Percentiles rank a stretch among this genome's conserved stretches.
These are phyloP conservation scores for Xanthoconium stramineum DNA, from an alignment of 768 basidiomycete genomes.

Conservation along the genomic window DNA sequence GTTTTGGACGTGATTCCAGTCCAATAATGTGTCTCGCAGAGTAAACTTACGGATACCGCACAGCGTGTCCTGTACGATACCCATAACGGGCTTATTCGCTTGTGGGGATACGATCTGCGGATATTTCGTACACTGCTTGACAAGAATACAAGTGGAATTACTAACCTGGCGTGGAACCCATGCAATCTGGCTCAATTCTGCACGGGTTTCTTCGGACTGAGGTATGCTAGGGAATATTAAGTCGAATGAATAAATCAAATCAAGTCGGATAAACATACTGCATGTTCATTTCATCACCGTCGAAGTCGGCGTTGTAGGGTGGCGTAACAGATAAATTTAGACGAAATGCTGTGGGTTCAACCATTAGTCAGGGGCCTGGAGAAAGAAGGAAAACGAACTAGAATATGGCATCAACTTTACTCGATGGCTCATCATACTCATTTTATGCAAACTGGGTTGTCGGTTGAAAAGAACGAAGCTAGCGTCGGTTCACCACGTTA, in stretches of 20 bases:
- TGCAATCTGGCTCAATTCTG: slow-evolving; percentile 96
- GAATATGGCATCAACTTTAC: slow-evolving; percentile 98
- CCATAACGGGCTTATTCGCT: slow-evolving; percentile 99
- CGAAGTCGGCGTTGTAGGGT: slow-evolving; percentile 99
- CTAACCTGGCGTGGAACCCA: slow-evolving; percentile 95
- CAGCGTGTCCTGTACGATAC: slow-evolving; percentile 97
- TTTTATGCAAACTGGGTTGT: slow-evolving; percentile 97
- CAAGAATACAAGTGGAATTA: not conserved
- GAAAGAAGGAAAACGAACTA: slow-evolving; percentile 52
- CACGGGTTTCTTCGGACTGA: slow-evolving; percentile 96
- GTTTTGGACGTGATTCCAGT: slow-evolving; percentile 95
- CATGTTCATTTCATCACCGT: slow-evolving; percentile 99
- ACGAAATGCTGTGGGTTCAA: slow-evolving; percentile 71
- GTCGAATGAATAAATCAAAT: slow-evolving; percentile 6
- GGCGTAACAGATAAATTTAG: slow-evolving; percentile 97
- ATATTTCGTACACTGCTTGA: not conserved
- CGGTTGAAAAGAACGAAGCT: slow-evolving; percentile 78
- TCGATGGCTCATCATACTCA: slow-evolving; percentile 99
- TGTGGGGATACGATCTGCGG: slow-evolving; percentile 95
- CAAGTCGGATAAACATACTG: slow-evolving; percentile 62
- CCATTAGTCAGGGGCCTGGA: slow-evolving; percentile 15
- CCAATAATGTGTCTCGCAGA: slow-evolving; percentile 90
- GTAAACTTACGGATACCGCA: slow-evolving; percentile 98
- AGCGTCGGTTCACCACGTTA: slow-evolving; percentile 1
- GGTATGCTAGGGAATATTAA: slow-evolving; percentile 64